phyloP scores from a whole-genome alignment of 257 asterid species.

The Thymus mandschuricus region DNA sequence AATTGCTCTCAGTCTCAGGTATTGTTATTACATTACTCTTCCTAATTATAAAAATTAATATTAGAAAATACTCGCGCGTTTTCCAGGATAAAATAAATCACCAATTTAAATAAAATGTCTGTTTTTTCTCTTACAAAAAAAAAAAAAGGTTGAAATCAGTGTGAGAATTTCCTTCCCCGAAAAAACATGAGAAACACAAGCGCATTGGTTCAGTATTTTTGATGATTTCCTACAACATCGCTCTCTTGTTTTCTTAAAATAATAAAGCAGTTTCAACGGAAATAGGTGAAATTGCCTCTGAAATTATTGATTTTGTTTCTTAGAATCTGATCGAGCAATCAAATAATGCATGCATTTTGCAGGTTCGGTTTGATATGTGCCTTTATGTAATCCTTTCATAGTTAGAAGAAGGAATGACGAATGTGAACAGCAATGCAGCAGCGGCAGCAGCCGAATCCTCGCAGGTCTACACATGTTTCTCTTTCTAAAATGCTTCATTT shows the following conservation, averaged over 20 bases:
- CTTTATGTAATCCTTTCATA: constrained; percentile 37
- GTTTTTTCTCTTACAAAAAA: background rate
- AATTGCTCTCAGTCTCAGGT: background rate
- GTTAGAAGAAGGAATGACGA: constrained; percentile 50
- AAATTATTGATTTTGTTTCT: constrained; percentile 11
- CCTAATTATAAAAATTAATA: no score
- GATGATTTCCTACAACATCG: no score
- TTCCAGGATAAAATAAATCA: background rate
- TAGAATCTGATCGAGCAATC: constrained; percentile 21
- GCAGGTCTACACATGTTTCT: constrained; percentile 55
- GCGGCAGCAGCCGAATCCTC: constrained; percentile 35
- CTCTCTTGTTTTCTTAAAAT: no score
- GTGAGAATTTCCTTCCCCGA: constrained; percentile 17
- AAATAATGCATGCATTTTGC: constrained; percentile 42
- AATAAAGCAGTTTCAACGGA: background rate
- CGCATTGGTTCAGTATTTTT: constrained; percentile 18
- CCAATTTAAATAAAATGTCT: background rate
- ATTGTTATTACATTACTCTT: no score
- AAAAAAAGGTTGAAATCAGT: background rate
- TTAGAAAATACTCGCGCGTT: background rate
- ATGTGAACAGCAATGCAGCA: constrained; percentile 38
- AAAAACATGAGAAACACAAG: constrained; percentile 11
- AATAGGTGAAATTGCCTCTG: constrained; percentile 28
- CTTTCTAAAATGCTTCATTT: constrained; percentile 13
- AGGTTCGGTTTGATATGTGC: constrained; percentile 46